Evolutionary conservation across 768 basidiomycete species (phyloP), one percentile per base, ranked within the genome.

Genomic region (Rubroboletus satanas): DNA sequence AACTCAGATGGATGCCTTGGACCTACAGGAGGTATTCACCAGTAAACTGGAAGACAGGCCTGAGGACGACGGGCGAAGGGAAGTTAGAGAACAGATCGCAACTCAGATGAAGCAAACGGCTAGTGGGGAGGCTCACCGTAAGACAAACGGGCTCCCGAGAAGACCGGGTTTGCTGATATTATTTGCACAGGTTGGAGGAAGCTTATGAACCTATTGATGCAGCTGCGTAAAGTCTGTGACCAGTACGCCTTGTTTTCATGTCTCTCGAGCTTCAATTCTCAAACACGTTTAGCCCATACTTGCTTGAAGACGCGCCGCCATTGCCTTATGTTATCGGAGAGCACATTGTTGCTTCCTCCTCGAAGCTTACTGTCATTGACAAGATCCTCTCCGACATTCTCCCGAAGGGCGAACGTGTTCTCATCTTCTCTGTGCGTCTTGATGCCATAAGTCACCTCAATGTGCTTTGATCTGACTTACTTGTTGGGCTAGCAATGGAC

Each of bases 141-240:
- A 59, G 68, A 49, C 4, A 12, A 18, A 49, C 17, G 2, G 35
- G 1, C 35, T 38, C 49, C 44, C 4, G 8, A 10, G 35, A 1
- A 21, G 28, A 39, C 5, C 0, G 4, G 8, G 9, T 9, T 56
- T 17, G 12, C 41, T 63, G 18, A 49, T 23, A 2, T 32, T 17
- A 8, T 36, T n/a, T 26, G 2, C 41, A n/a, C 54, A 83, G 81
- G 74, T 50, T 84, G 79, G 77, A 76, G 70, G 52, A 77, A 77
- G 56, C 72, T 84, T 42, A 83, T 83, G 79, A 86, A 85, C 66
- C 73, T 88, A n/a, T 66, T 89, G 44, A 79, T 88, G 75, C 86
- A 88, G 67, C 72, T 89, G 11, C 77, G 86, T 43, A 80, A 81
- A 73, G 79, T 86, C 45, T 88, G 87, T 67, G 84, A 86, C 62